Base-by-base conservation (phyloP, 2,329 filamentous ascomycete genomes). In the Calonectria pauciramosa region DNA sequence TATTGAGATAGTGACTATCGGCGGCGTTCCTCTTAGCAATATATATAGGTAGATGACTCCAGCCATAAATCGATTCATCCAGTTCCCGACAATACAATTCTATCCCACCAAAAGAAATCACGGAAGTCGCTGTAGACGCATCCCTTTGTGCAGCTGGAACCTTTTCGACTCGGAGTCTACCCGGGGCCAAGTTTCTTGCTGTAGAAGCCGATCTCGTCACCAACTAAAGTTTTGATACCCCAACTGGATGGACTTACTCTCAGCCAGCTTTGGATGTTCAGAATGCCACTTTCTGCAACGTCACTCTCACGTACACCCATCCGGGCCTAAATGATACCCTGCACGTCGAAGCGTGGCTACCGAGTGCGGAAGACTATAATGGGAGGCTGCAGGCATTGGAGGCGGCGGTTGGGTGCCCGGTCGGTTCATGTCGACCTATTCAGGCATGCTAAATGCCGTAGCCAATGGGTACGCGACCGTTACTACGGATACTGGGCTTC, bases 351-450 rank as follows among this genome's bases (percentile, higher is more conserved):
- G 38, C 59, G 26, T 64, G 36, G 59, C 36, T 64, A 0, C 75
- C 75, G 1, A 60, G 30, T 18, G 20, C 26, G 7, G 51, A 72
- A 2, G 51, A 18, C 4, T 77, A 66, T 34, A 77, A 77, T 38
- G 68, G 60, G 1, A 44, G 52, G 36, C 51, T 77, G 4, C 71
- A 77, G 41, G 68, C 75, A 38, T 77, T 13, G 71, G 75, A 3
- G 75, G 75, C 28, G 64, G 68, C 4, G 73, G 76, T 3, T 78
- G 66, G 66, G 41, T 52, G 28, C 56, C 76, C 4, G 76, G 76
- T 7, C 73, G 73, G 1, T 77, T 69, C 11, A 23, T 60, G 7
- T 14, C 74, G 2, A 64, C 23, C 26, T 64, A 52, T 36, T 11
- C 28, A 52, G 1, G 68, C 38, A 77, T 77, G 75, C 56, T 44